Base-by-base conservation (phyloP, 495 filamentous ascomycete genomes). In the Lasiosphaeria ovina region DNA sequence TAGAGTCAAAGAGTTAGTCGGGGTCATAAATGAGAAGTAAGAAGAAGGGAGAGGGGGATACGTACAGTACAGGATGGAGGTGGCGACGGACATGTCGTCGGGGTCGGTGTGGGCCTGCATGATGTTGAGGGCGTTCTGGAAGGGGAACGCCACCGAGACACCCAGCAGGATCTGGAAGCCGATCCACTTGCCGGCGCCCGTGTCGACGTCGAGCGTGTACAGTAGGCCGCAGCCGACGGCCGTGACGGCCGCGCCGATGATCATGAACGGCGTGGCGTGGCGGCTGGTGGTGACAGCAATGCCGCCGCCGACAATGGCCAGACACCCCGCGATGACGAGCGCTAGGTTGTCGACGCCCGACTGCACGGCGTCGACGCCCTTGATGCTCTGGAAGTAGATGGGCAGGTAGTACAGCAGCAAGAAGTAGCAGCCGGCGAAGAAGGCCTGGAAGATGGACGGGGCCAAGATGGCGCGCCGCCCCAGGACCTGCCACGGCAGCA, bases 81-180 rank as follows among this genome's bases (percentile, higher is more conserved):
- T 64, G 16, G 60, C 62, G 4, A 52, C 49, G 35, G 64, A 55
- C 7, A 70, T 62, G 33, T 54, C 65, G 57, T 62, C 69, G 5
- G 38, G 9, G 10, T 31, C 40, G 3, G 61, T 33, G 12, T 17
- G 16, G 35, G 55, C 61, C 51, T 62, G 61, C 6, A 35, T 50
- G 12, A 55, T 58, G 49, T 58, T 58, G 7, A 62, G 50, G 8
- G 55, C 42, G 50, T 58, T 58, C 42, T 62, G 61, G 44, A 62
- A 62, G 16, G 59, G 53, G 47, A 61, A 61, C 4, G 59, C 52
- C 3, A 61, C 56, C 35, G 44, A 11, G 12, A 47, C 44, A 14
- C 88, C 86, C 54, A 73, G 81, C 9, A 89, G 36, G 36, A 85
- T 73, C 62, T 88, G 85, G 64, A 83, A 88, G 3, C 85, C 85